These are phyloP conservation scores for Musa troglodytarum DNA, from an alignment of 176 grass and related monocot species.

Conservation along the genomic window DNA sequence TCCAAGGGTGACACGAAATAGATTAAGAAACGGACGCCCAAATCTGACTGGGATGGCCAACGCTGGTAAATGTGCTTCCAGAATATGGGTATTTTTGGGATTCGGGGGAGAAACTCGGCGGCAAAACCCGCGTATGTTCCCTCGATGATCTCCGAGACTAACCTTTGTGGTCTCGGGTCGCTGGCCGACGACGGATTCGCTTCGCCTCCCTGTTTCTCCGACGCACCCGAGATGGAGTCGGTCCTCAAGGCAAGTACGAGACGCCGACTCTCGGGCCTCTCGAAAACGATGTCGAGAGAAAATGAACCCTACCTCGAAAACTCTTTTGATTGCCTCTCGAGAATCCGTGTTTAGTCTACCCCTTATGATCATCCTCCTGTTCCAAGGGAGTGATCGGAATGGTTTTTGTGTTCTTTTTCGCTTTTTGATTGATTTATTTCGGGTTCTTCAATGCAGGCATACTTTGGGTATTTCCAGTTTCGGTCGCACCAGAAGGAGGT, in stretches of 20 bases:
- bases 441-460: constrained; percentile 30
- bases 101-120: background rate
- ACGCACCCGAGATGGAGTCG: constrained; percentile 33
- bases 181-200: background rate
- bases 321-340: background rate
- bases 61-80: background rate
- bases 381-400: background rate
- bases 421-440: background rate
- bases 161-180: background rate
- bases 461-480: constrained; percentile 63
- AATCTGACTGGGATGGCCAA: background rate
- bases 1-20: too few species aligned
- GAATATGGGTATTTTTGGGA: background rate
- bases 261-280: background rate
- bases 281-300: background rate
- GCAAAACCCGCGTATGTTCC: background rate
- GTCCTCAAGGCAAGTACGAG: constrained; percentile 45
- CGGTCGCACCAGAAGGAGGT: constrained; percentile 69
- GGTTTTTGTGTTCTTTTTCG: background rate
- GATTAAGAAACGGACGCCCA: too few species aligned
- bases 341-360: background rate
- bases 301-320: constrained; percentile 2
- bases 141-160: too few species aligned
- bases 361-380: background rate
- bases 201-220: background rate